These are phyloP conservation scores for Cryptosporidium bovis DNA, from an alignment of 169 alveolate genomes.

Conservation along the genomic window DNA sequence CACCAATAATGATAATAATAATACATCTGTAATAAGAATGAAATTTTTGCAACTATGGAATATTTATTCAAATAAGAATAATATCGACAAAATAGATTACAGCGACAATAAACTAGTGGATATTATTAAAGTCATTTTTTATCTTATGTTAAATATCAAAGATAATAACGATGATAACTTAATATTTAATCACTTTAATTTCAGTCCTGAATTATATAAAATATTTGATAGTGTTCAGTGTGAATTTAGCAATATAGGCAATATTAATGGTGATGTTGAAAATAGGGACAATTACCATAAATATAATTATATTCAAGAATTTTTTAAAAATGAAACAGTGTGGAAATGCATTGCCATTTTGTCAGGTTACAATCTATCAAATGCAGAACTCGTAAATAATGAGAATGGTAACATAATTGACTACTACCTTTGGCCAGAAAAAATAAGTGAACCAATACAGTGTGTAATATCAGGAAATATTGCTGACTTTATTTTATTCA, in stretches of 20 bases:
- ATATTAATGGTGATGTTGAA: neutral
- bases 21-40: conserved; percentile 30
- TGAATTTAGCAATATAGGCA: neutral
- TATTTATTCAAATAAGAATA: conserved; percentile 42
- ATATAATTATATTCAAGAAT: conserved; percentile 33
- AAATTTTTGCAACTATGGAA: conserved; percentile 65
- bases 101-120: conserved; percentile 10
- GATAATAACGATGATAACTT: neutral
- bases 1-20: neutral
- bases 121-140: conserved; percentile 4
- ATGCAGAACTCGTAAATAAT: conserved; percentile 35
- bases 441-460: conserved; percentile 36
- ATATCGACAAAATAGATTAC: conserved; percentile 35
- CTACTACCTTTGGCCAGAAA: conserved; percentile 69
- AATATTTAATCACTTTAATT: neutral
- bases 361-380: conserved; percentile 63
- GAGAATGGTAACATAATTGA: conserved; percentile 25
- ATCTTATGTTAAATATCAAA: conserved; percentile 14
- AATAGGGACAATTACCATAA: neutral
- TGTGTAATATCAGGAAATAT: conserved; percentile 5
- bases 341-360: conserved; percentile 53
- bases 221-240: neutral
- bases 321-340: conserved; percentile 23
- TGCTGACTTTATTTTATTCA: neutral
- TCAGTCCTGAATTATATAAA: neutral